These are phyloP conservation scores for Fusarium pseudoanthophilum DNA, from an alignment of 2,329 filamentous ascomycete species.

Conservation along the genomic window DNA sequence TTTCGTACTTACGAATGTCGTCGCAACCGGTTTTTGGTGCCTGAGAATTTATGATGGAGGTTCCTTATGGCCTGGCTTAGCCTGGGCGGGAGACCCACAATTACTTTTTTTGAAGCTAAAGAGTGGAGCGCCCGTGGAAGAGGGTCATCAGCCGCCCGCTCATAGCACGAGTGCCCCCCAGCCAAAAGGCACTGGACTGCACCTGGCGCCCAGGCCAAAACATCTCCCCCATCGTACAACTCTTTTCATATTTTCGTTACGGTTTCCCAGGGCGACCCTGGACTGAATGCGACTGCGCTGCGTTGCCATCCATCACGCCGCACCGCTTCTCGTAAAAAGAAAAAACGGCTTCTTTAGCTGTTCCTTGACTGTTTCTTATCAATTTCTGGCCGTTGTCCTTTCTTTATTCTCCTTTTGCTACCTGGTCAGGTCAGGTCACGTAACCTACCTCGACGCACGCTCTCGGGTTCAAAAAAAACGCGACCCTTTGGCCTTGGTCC, in stretches of 20 bases:
- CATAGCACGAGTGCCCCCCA: slow-evolving; percentile 32
- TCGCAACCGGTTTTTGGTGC: slow-evolving; percentile 37
- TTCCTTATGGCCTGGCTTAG: slow-evolving; percentile 15
- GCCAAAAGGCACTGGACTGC: slow-evolving; percentile 18
- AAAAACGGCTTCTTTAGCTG: slow-evolving; percentile 27
- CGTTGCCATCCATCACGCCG: slow-evolving; percentile 45
- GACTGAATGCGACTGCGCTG: slow-evolving; percentile 45
- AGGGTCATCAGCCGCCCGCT: slow-evolving; percentile 39
- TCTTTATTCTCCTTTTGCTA: slow-evolving; percentile 18
- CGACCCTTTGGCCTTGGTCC: slow-evolving; percentile 22
- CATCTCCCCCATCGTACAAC: slow-evolving; percentile 36
- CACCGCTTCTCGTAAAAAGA: slow-evolving; percentile 36
- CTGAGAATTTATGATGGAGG: slow-evolving; percentile 27
- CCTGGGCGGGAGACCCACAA: slow-evolving; percentile 11
- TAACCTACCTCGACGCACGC: slow-evolving; percentile 6
- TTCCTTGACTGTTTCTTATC: slow-evolving; percentile 30
- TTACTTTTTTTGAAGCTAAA: slow-evolving; percentile 30
- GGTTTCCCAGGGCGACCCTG: slow-evolving; percentile 46
- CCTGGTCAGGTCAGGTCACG: slow-evolving; percentile 9
- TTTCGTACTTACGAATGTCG: slow-evolving; percentile 2
- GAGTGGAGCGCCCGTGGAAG: slow-evolving; percentile 11
- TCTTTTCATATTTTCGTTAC: slow-evolving; percentile 44
- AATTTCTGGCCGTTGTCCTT: slow-evolving; percentile 9
- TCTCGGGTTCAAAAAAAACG: slow-evolving; percentile 30
- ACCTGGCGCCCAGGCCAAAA: slow-evolving; percentile 39